Evolutionary conservation across 495 filamentous ascomycete species (phyloP).

Genomic region (Podospora didyma): DNA sequence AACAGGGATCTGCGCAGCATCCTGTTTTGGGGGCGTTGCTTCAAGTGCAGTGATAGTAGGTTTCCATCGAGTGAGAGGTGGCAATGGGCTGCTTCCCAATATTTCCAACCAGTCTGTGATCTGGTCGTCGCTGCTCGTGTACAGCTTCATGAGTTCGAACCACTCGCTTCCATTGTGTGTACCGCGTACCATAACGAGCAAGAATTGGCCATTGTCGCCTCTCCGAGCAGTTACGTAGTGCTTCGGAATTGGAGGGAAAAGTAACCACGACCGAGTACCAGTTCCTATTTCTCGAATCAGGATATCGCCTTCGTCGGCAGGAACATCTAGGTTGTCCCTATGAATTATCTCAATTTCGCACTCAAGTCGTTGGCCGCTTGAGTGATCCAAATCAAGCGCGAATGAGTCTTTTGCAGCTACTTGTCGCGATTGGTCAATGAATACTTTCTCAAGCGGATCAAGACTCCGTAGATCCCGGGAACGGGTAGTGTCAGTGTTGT

Average conservation of each 20-base stretch:
- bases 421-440: constrained; percentile 64
- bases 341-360: constrained; percentile 87
- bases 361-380: constrained; percentile 80
- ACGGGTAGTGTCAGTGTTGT: constrained; percentile 72
- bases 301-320: constrained; percentile 66
- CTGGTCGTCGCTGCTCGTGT: constrained; percentile 66
- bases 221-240: constrained; percentile 71
- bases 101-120: constrained; percentile 84
- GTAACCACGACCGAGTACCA: constrained; percentile 68
- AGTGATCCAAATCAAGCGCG: constrained; percentile 78
- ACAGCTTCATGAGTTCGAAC: constrained; percentile 76
- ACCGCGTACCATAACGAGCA: constrained; percentile 83
- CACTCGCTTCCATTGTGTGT: constrained; percentile 57
- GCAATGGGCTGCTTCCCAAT: constrained; percentile 70
- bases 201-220: constrained; percentile 63
- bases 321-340: constrained; percentile 63
- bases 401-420: constrained; percentile 89
- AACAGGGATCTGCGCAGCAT: constrained; percentile 64
- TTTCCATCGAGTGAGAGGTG: constrained; percentile 51
- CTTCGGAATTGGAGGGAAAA: constrained; percentile 78
- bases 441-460: constrained; percentile 61
- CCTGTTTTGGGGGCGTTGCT: constrained; percentile 45
- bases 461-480: constrained; percentile 75
- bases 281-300: constrained; percentile 84
- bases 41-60: constrained; percentile 27